Evolutionary conservation across 2,329 filamentous ascomycete species (phyloP).

Genomic region (Incumbomyces delicatus): DNA sequence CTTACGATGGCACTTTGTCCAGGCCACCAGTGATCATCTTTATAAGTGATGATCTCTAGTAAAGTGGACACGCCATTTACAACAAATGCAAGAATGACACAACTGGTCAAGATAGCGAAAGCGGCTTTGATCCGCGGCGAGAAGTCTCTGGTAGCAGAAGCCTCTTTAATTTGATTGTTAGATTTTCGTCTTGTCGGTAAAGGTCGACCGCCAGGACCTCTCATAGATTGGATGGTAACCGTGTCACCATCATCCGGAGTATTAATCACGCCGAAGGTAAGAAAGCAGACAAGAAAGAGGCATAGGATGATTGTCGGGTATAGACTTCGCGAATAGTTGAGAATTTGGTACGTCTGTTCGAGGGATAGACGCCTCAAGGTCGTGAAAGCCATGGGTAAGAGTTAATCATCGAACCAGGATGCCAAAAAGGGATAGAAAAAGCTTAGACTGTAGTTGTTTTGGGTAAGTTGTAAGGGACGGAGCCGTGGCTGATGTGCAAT

Average conservation of each 20-base stretch:
- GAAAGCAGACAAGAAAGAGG: constrained; percentile 55
- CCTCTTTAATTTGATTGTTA: constrained; percentile 39
- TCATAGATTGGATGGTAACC: constrained; percentile 18
- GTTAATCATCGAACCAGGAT: neutral
- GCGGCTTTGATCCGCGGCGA: constrained; percentile 57
- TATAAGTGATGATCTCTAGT: constrained; percentile 58
- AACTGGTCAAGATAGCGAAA: constrained; percentile 65
- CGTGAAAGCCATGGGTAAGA: constrained; percentile 1
- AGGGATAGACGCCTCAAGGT: constrained; percentile 8
- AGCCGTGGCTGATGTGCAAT: neutral
- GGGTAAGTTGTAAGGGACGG: too few relatives aligned
- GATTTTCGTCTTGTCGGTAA: constrained; percentile 57
- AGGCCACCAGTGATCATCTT: constrained; percentile 68
- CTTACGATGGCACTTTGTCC: constrained; percentile 67
- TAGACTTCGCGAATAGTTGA: constrained; percentile 31
- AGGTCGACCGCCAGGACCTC: constrained; percentile 81
- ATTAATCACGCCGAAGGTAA: constrained; percentile 49
- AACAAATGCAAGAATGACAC: constrained; percentile 64
- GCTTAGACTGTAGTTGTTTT: neutral
- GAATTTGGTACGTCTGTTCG: constrained; percentile 13
- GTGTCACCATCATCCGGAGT: constrained; percentile 38
- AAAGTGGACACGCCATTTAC: constrained; percentile 66
- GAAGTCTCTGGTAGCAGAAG: constrained; percentile 44
- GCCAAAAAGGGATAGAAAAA: neutral
- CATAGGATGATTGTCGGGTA: constrained; percentile 56